Conservation (phyloP, 805 yeast genomes). For the Scheffersomyces amazonensis region DNA sequence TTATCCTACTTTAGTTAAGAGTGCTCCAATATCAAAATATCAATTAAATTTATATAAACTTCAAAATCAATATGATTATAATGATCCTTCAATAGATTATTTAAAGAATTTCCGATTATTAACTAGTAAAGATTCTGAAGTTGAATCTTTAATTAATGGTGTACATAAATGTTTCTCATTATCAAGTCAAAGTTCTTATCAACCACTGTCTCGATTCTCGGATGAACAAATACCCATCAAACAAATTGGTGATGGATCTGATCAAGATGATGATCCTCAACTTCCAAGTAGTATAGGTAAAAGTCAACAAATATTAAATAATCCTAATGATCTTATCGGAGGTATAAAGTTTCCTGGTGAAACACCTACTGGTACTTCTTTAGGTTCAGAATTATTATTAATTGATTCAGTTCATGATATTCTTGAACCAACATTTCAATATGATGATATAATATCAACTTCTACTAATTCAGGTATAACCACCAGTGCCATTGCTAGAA, state of each 20-base stretch:
- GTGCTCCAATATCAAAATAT: conserved; percentile 75
- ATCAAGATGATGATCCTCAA: neutral
- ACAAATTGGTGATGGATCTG: conserved; percentile 25
- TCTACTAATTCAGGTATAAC: neutral
- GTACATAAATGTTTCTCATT: conserved; percentile 31
- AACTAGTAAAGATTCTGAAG: conserved; percentile 12
- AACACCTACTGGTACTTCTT: neutral
- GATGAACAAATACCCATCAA: conserved; percentile 10
- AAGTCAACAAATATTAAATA: conserved; percentile 1
- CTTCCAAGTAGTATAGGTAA: neutral
- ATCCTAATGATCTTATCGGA: conserved; percentile 28
- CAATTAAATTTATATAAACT: conserved; percentile 33
- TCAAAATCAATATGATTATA: conserved; percentile 14
- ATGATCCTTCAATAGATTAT: conserved; percentile 8
- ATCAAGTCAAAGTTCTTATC: conserved; percentile 28
- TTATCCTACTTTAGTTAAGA: conserved; percentile 78
- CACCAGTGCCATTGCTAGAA: conserved; percentile 5
- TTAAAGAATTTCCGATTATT: conserved; percentile 16
- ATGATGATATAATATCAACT: neutral
- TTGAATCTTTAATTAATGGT: conserved; percentile 31
- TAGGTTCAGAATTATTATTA: conserved; percentile 9
- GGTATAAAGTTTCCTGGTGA: conserved; percentile 31
- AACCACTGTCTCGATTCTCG: conserved; percentile 31
- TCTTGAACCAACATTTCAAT: neutral
- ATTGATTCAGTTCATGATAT: conserved; percentile 6